Base-by-base conservation (phyloP, 495 filamentous ascomycete species). In the Penicillium chermesinum region DNA sequence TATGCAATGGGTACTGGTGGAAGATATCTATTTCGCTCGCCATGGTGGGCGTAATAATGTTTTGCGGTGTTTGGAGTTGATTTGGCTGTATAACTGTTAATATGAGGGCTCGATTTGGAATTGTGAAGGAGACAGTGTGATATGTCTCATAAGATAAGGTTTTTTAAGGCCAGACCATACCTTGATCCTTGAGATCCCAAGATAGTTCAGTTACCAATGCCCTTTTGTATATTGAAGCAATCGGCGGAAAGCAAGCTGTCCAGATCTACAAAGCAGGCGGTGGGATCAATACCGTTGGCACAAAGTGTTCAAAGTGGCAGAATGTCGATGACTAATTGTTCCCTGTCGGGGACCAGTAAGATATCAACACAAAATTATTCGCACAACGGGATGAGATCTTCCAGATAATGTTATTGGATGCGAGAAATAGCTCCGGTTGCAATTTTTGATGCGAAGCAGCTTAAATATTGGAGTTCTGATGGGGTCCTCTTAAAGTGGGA, bases 1-100 rank as follows among this genome's bases (percentile, higher is more conserved):
- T 75, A 53, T 78, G 66, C 22, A 98, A 73, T 25, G 88, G 88
- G 67, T 94, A 84, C 56, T 85, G 81, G 52, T 79, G 85, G 80
- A 87, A 97, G 54, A 86, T 83, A 52, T 95, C 87, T 45, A 73
- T 63, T 53, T 58, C 57, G 47, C 55, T 56, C 43, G 63, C 52
- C 67, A 72, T 72, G 39, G 46, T 67, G 55, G 38, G 9, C 21
- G 21, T n/a, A n/a, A n/a, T n/a, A n/a, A n/a, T n/a, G 15, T 19
- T 41, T 10, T 35, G 33, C 49, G 52, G n/a, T 7, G 33, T 49
- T 14, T 25, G 14, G 41, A 30, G 14, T 21, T 57, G 44, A 54
- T n/a, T n/a, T n/a, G n/a, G n/a, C n/a, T 53, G 41, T 25, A 32
- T 15, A 44, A 41, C 16, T 44, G 39, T 32, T 14, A 22, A 41